Base-by-base conservation (phyloP, 441 rosid genomes). In the Daphne laureola region DNA sequence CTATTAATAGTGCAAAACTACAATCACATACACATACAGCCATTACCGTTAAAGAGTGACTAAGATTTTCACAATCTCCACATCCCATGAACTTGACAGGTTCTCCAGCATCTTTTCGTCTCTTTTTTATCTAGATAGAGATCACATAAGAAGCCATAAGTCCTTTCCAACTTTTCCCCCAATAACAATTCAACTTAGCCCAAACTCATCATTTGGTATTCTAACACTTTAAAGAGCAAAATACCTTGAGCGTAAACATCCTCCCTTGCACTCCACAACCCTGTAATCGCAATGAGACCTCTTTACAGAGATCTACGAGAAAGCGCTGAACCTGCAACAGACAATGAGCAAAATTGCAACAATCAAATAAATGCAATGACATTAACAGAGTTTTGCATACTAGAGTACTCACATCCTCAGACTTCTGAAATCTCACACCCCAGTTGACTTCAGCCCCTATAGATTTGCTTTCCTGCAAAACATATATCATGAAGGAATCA, bases 371-470 rank as follows among this genome's bases (percentile, higher is more conserved):
- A 36, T 42, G 47, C 18, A 43, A 45, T 26, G 2, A 45, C 11
- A 58, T 60, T 4, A 57, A 57, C 12, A 42, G 27, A 47, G 15
- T 51, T 26, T 35, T 62, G 55, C 47, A 63, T 15, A 31, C 11
- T 45, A 63, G 53, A 68, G 62, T 63, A 77, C 88, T 53, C 4
- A 90, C 98, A 71, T 92, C 86, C 67, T 86, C 80, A 64, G 67
- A 77, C 71, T 81, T 79, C 70, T 66, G 84, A 66, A 89, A 92
- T 70, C 97, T 77, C 59, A 92, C 94, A 41, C 98, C 98, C 98
- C 96, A 92, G 56, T 89, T 92, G 54, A 89, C 97, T 72, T 92
- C 97, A 58, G 97, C 97, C 14, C 96, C 96, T 62, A 92, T 67
- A 54, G 96, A 86, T 81, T 92, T 92, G 70, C 80, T 81, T 74